Base-by-base conservation (phyloP, 306 rosid species). In the Rosa persica region DNA sequence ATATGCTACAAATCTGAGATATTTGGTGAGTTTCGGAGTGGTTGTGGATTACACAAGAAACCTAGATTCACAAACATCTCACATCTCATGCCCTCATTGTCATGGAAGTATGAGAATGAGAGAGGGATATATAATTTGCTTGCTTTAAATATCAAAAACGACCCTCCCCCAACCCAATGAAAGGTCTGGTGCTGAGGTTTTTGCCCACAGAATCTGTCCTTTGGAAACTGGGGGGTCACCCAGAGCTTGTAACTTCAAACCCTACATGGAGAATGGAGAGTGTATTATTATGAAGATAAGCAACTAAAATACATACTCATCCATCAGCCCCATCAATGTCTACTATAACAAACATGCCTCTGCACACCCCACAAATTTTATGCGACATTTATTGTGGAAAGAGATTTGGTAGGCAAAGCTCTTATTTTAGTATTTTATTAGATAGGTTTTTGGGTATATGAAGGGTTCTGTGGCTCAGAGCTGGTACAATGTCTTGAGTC, bases 251-350 rank as follows among this genome's bases (percentile, higher is more conserved):
- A 51, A 38, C 67, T 81, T 73, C 81, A 49, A 42, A 34, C 68
- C 80, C 73, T 75, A 79, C 81, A 58, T 40, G 76, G 51, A 48
- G 3, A 40, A 13, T 48, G 11, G 44, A 65, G 43, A 27, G 44
- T 49, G 15, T 3, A 25, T 66, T 51, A 81, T 75, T 70, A 47
- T 52, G 75, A 55, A 36, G 76, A 60, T 77, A 65, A 76, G 76
- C n/a, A 75, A 74, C 80, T 70, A 70, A 27, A 82, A 25, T 62
- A 85, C 83, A 86, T 83, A 73, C 52, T 27, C 67, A 76, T 55
- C 81, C 54, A 76, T 85, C 81, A 77, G 4, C 67, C 73, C 71
- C 82, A 44, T 74, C 39, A 15, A 42, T 34, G 77, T 6, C 76
- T 66, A 19, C 75, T 47, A 19, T 71, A 76, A 55, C 73, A 68